Base-by-base conservation (phyloP, 2,329 filamentous ascomycete species). In the Hymenoscyphus albidus region DNA sequence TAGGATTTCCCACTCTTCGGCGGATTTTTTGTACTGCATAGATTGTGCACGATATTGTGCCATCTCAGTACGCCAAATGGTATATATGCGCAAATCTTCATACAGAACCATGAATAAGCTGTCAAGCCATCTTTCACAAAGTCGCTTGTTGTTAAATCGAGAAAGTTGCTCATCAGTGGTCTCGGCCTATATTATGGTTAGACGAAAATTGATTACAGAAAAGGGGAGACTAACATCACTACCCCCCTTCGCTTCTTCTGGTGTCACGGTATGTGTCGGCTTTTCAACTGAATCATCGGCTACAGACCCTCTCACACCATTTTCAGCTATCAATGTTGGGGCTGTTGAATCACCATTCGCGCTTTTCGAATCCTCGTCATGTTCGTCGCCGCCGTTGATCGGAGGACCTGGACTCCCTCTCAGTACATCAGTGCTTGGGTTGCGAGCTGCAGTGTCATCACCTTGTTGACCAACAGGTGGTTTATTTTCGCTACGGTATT, bases 71-170 rank as follows among this genome's bases (percentile, higher is more conserved):
- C 95, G 89, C 95, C 95, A 99, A 77, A 99, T 99, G 13, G 95
- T 99, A 81, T 99, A 99, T 57, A 99, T 94, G 59, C 95, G 91
- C 18, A 99, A 84, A 74, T 99, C 95, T 77, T 99, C 95, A 76
- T 99, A 99, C 2, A 99, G 84, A 0, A 98, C 95, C 95, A 99
- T 99, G 80, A 99, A 99, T 27, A 99, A 84, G 73, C 96, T 98
- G 78, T 99, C 95, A 2, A 99, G 85, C 95, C 95, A 99, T 71
- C 95, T 88, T 78, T 99, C 95, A 74, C 95, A 99, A 0, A 99
- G 85, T 0, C 95, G 89, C 80, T 99, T 99, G 78, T 97, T 97
- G 76, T 96, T 95, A 75, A 99, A 92, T 71, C 94, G 91, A 6
- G 93, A 93, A 71, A 96, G 90, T 70, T 91, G 84, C 64, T 89